Evolutionary conservation across 2,329 filamentous ascomycete species (phyloP), one percentile per base, ranked within the genome.

Genomic region (Colletotrichum limetticola): DNA sequence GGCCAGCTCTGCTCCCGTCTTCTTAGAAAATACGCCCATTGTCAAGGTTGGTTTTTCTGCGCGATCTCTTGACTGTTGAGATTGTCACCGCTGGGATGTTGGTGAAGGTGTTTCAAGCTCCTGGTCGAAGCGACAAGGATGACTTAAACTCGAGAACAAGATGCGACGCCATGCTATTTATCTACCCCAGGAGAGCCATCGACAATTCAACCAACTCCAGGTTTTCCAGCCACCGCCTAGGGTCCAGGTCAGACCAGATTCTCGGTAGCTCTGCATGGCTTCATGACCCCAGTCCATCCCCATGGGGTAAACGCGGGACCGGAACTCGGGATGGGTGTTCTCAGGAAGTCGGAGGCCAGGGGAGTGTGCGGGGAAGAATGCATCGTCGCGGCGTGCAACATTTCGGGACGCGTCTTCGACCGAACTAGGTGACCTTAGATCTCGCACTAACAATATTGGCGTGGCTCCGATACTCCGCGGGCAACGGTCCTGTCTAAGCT

Each of bases 271-370:
- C 53, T 55, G 16, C 59, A 58, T 26, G 56, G 53, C 35, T 26
- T 28, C 46, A 64, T 60, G n/a, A 37, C 30, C 32, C 60, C 24
- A 2, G 11, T 42, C n/a, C 35, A 35, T 37, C 61, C 55, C 61
- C 60, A 66, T 61, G 66, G 56, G 60, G 42, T 32, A 37, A 22
- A 59, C 66, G 55, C 46, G 32, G 30, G 32, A 19, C 22, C 60
- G 66, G 66, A 70, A 57, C 26, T 63, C 59, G 53, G 69, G 14
- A 42, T 19, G 16, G 12, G 4, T n/a, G 59, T 37, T 35, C 1
- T 52, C 19, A 30, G 58, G 46, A 49, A 64, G 22, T 64, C 53
- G 70, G 70, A 64, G 19, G 3, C 53, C 24, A 64, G 42, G 61
- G 30, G 11, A 62, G 28, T 5, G 46, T 30, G 22, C 65, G 30